A percentile compares a stretch with the other conserved stretches of the same genome.
Conservation (phyloP, 2,329 filamentous ascomycete species). For the Diaporthe amygdali region DNA sequence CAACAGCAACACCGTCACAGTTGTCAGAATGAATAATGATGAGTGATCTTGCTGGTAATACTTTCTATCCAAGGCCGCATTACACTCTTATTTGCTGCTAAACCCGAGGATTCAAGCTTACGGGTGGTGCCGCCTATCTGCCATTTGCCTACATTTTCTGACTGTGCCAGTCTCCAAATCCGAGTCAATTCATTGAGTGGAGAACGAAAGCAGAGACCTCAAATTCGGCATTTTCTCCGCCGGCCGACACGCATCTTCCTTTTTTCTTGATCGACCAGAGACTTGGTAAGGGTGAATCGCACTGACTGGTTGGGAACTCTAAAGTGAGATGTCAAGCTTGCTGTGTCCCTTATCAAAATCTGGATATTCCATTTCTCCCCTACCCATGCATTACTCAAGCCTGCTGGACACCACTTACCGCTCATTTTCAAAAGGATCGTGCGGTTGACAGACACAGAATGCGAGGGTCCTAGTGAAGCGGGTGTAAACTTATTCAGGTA, state of each 20-base stretch:
- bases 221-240: rapidly evolving
- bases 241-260: background rate
- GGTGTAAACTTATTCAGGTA: background rate
- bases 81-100: background rate
- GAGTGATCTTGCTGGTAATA: too few species aligned
- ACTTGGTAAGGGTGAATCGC: too few species aligned
- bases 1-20: background rate
- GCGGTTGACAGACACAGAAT: background rate
- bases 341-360: background rate
- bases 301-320: background rate
- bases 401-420: background rate
- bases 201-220: background rate
- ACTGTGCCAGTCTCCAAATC: background rate
- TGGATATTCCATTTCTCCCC: background rate
- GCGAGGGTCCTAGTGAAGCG: background rate
- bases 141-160: background rate
- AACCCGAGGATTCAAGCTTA: too few species aligned
- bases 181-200: background rate
- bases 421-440: background rate
- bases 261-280: background rate
- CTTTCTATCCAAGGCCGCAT: background rate
- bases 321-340: background rate
- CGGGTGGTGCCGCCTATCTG: background rate
- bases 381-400: background rate
- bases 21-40: background rate